A percentile compares a stretch with the other conserved stretches of the same genome.
Conservation (phyloP, 257 asterid species). For the Nicotiana undulata region DNA sequence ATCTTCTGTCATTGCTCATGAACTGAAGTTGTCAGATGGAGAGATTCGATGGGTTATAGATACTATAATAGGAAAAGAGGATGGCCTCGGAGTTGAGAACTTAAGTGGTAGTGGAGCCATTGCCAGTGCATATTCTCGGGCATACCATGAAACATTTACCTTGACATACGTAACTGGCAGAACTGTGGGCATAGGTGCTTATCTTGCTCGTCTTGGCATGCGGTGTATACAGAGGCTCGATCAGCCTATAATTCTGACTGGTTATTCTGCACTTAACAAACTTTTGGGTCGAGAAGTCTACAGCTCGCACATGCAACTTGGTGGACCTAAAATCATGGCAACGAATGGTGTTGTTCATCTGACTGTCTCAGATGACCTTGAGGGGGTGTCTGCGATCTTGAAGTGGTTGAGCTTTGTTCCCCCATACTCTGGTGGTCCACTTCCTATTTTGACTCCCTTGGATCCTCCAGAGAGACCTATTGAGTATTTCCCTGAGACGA, state of each 20-base stretch:
- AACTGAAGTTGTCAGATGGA: conserved; percentile 54
- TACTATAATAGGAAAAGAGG: conserved; percentile 86
- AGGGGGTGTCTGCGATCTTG: conserved; percentile 79
- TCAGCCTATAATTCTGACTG: conserved; percentile 92
- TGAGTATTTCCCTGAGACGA: conserved; percentile 72
- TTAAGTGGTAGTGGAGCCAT: conserved; percentile 94
- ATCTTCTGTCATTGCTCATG: conserved; percentile 78
- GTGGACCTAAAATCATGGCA: conserved; percentile 99
- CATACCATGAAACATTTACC: conserved; percentile 88
- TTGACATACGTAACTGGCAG: conserved; percentile 89
- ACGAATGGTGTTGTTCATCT: conserved; percentile 97
- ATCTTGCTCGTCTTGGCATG: conserved; percentile 97
- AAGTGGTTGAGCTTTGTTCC: conserved; percentile 96
- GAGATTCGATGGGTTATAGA: conserved; percentile 89
- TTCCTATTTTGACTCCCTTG: conserved; percentile 57
- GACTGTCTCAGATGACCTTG: conserved; percentile 90
- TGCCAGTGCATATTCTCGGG: conserved; percentile 92
- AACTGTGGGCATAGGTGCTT: conserved; percentile 98
- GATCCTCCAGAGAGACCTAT: conserved; percentile 77
- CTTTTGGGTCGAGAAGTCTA: conserved; percentile 96
- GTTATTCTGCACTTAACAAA: conserved; percentile 92
- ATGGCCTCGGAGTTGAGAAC: conserved; percentile 83
- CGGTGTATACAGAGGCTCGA: conserved; percentile 95
- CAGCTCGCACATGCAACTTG: conserved; percentile 99
- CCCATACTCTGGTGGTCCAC: conserved; percentile 75